Evolutionary conservation across 345 rosid species (phyloP).

Genomic region (Boechera retrofracta): DNA sequence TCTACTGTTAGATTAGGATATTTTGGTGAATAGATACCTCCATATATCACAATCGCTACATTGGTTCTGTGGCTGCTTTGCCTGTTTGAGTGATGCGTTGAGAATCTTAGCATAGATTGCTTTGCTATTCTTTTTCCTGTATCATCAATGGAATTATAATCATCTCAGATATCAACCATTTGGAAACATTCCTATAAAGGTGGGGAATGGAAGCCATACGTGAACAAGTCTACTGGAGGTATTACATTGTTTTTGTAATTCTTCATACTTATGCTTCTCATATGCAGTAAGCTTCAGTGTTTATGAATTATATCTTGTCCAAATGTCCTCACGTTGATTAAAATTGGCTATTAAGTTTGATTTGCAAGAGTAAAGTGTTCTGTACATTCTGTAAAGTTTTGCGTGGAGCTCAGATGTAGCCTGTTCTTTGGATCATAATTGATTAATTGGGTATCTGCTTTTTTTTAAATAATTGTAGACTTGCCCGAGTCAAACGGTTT

Average conservation of each 20-base stretch:
- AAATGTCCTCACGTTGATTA: background rate
- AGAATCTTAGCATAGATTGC: constrained; percentile 7
- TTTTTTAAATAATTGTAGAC: constrained; percentile 51
- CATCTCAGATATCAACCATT: constrained; percentile 70
- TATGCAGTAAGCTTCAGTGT: constrained; percentile 8
- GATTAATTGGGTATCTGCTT: constrained; percentile 11
- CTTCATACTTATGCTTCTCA: constrained; percentile 1
- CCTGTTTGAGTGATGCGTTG: background rate
- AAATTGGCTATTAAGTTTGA: constrained; percentile 1
- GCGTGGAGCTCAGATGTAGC: background rate
- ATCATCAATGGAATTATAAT: constrained; percentile 22
- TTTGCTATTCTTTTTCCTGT: background rate
- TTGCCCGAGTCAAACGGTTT: constrained; percentile 96
- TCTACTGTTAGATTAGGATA: constrained; percentile 17
- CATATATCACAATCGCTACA: constrained; percentile 1
- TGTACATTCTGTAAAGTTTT: constrained; percentile 9
- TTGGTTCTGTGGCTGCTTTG: constrained; percentile 26
- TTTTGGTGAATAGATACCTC: background rate
- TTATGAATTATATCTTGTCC: constrained; percentile 15
- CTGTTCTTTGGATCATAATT: constrained; percentile 14
- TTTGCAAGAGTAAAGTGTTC: background rate
- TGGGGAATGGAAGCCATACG: constrained; percentile 83
- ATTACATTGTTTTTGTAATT: constrained; percentile 31
- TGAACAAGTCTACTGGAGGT: constrained; percentile 77
- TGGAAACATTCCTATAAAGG: constrained; percentile 88